A percentile compares a stretch with the other conserved stretches of the same genome.
Conservation (phyloP, 73 alveolate species). For the Stentor coeruleus region DNA sequence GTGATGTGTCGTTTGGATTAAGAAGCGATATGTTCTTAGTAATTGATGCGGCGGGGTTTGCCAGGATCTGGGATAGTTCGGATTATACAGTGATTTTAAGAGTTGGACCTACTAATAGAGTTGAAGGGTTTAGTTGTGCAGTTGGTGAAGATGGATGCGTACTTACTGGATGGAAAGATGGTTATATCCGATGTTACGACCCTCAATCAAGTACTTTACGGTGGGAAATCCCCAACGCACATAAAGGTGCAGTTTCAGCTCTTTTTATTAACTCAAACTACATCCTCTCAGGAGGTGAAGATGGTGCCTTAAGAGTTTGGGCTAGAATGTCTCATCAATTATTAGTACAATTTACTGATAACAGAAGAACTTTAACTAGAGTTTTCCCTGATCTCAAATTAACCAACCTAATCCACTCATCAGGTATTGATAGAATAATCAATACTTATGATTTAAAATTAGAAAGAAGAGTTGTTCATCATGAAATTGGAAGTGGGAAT, state of each 20-base stretch:
- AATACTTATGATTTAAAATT: conserved; percentile 73
- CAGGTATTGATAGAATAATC: conserved; percentile 69
- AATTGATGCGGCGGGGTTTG: conserved; percentile 74
- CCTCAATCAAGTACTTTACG: conserved; percentile 28
- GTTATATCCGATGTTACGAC: conserved; percentile 64
- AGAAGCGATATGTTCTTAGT: conserved; percentile 65
- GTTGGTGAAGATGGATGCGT: conserved; percentile 70
- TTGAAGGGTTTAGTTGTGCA: conserved; percentile 62
- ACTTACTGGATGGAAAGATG: conserved; percentile 81
- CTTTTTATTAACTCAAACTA: conserved; percentile 79
- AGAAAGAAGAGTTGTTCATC: conserved; percentile 70
- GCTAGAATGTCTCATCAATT: conserved; percentile 72
- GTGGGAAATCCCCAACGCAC: conserved; percentile 74
- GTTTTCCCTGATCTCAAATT: conserved; percentile 70
- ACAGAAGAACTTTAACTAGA: conserved; percentile 63
- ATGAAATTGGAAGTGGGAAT: conserved; percentile 69
- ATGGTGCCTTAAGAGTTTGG: conserved; percentile 88
- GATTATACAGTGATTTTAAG: conserved; percentile 72
- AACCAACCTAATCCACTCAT: conserved; percentile 73
- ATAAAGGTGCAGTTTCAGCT: conserved; percentile 79
- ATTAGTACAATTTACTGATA: conserved; percentile 73
- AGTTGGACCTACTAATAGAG: conserved; percentile 52
- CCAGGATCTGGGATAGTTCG: conserved; percentile 69
- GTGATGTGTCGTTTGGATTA: conserved; percentile 67
- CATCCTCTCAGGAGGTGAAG: conserved; percentile 89